A percentile compares a stretch with the other conserved stretches of the same genome.
Conservation (phyloP, 148 eudicot species). For the Polygonum aviculare region DNA sequence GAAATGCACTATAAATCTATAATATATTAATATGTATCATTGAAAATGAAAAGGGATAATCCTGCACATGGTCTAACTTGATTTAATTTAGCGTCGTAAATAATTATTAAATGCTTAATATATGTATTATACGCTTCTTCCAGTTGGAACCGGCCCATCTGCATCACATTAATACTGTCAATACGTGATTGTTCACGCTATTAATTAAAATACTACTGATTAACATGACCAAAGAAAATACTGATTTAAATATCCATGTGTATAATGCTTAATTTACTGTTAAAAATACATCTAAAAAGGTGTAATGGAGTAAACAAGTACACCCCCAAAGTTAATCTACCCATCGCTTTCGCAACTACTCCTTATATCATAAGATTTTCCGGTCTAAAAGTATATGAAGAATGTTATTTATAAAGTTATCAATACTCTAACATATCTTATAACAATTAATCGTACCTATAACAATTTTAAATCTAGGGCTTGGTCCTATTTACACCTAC, state of each 20-base stretch:
- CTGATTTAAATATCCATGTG: not conserved
- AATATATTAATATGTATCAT: not conserved
- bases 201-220: not conserved
- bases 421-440: too few species aligned
- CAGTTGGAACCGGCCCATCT: not conserved
- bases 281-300: not conserved
- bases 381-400: too few species aligned
- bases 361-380: not conserved
- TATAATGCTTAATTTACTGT: not conserved
- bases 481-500: too few species aligned
- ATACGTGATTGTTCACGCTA: not conserved
- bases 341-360: not conserved
- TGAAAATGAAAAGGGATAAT: not conserved
- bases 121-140: not conserved
- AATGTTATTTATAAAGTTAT: too few species aligned
- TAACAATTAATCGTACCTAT: too few species aligned
- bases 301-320: not conserved
- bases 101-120: not conserved
- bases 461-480: too few species aligned
- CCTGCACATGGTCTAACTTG: constrained; percentile 1
- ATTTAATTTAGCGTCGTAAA: not conserved
- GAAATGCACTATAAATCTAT: too few species aligned
- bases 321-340: not conserved
- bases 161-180: not conserved
- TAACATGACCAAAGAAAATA: not conserved